A percentile compares a stretch with the other conserved stretches of the same genome.
These are phyloP conservation scores for Candida dubliniensis DNA, from an alignment of 1,139 yeast species.

Conservation along the genomic window DNA sequence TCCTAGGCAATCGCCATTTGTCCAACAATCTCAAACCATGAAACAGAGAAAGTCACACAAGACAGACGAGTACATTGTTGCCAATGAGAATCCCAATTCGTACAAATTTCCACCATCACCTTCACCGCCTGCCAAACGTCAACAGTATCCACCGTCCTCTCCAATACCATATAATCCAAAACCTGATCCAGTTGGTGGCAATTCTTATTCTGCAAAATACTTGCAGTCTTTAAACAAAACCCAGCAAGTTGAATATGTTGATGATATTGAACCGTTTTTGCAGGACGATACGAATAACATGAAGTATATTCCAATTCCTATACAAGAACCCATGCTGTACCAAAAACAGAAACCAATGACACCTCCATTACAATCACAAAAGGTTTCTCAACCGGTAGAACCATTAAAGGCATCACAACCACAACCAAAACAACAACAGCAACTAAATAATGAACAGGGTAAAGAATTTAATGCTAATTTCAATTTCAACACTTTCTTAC, in stretches of 20 bases:
- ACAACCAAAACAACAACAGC: slow-evolving; percentile 11
- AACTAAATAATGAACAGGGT: slow-evolving; percentile 10
- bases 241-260: slow-evolving; percentile 31
- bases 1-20: slow-evolving; percentile 6
- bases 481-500: slow-evolving; percentile 29
- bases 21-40: slow-evolving; percentile 6
- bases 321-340: slow-evolving; percentile 32
- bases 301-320: slow-evolving; percentile 45
- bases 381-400: slow-evolving; percentile 1
- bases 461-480: slow-evolving; percentile 4
- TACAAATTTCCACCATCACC: slow-evolving; percentile 54
- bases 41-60: slow-evolving; percentile 12
- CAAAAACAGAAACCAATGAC: slow-evolving; percentile 2
- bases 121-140: slow-evolving; percentile 27
- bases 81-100: slow-evolving; percentile 39
- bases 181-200: slow-evolving; percentile 18
- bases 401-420: slow-evolving; percentile 7
- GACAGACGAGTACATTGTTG: slow-evolving; percentile 39
- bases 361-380: slow-evolving; percentile 6
- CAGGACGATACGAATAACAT: slow-evolving; percentile 10
- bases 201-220: slow-evolving; percentile 43
- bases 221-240: slow-evolving; percentile 38
- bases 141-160: slow-evolving; percentile 49
- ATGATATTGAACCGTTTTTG: slow-evolving; percentile 43
- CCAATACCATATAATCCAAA: slow-evolving; percentile 12